Percentiles rank a stretch among this genome's conserved stretches.
These are phyloP conservation scores for Candida berthetii DNA, from an alignment of 805 yeast genomes.

Conservation along the genomic window DNA sequence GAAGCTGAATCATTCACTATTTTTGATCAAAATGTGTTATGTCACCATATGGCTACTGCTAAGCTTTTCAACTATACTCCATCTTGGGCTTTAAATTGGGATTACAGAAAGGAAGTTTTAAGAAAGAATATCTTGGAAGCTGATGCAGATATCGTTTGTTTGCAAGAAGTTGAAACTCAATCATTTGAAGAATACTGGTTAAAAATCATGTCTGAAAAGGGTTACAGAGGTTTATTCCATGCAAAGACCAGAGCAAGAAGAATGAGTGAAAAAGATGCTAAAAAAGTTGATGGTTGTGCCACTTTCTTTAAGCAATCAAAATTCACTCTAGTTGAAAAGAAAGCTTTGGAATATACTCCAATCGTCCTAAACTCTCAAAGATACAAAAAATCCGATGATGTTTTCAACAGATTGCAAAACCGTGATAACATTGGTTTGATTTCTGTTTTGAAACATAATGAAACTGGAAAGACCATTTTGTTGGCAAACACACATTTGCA, in stretches of 20 bases:
- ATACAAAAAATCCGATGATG: constrained; percentile 89
- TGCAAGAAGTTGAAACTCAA: constrained; percentile 92
- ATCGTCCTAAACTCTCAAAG: constrained; percentile 77
- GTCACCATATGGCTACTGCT: constrained; percentile 93
- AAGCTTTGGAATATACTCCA: constrained; percentile 75
- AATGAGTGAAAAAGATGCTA: constrained; percentile 72
- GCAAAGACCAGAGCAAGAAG: constrained; percentile 91
- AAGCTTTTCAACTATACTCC: constrained; percentile 93
- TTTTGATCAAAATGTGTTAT: constrained; percentile 83
- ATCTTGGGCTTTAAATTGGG: constrained; percentile 96
- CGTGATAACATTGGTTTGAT: constrained; percentile 90
- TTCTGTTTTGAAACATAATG: constrained; percentile 63
- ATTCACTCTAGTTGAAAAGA: constrained; percentile 66
- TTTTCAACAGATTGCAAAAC: constrained; percentile 92
- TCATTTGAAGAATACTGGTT: constrained; percentile 84
- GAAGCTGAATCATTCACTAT: constrained; percentile 54
- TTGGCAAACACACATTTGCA: constrained; percentile 92
- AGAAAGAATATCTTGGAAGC: constrained; percentile 63
- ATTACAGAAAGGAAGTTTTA: constrained; percentile 73
- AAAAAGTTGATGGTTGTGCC: constrained; percentile 98
- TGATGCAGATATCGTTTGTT: constrained; percentile 74
- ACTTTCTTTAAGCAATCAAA: constrained; percentile 69
- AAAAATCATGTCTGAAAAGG: constrained; percentile 63
- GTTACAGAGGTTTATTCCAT: constrained; percentile 78
- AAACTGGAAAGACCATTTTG: constrained; percentile 65